Percentiles rank a stretch among this genome's conserved stretches.
These are phyloP conservation scores for Saccharomycopsis sp. DNA, from an alignment of 805 yeast species.

Conservation along the genomic window DNA sequence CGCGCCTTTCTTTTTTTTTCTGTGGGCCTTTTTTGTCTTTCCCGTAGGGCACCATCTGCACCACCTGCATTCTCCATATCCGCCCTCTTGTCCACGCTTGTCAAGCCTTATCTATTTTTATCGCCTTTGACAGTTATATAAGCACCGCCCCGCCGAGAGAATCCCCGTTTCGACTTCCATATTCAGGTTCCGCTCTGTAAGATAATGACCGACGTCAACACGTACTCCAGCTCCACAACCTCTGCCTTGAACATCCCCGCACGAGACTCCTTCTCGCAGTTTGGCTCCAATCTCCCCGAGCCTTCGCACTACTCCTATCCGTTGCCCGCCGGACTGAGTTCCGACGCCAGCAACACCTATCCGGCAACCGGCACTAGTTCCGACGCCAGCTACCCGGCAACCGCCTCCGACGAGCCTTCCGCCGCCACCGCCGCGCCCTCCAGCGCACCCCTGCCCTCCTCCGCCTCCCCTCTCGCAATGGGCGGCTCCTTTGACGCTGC, in stretches of 20 bases:
- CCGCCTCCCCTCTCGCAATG: constrained; percentile 3
- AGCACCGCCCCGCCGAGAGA: neutral
- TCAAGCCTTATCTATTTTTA: neutral
- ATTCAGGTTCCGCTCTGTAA: constrained; percentile 14
- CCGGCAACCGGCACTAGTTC: neutral
- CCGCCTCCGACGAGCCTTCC: neutral
- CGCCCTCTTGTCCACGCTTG: neutral
- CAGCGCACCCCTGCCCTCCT: neutral
- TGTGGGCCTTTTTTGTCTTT: neutral
- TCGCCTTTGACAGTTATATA: neutral
- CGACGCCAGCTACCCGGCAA: neutral
- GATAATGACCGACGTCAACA: constrained; percentile 21
- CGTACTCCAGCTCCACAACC: constrained; percentile 20
- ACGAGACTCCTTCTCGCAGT: constrained; percentile 5
- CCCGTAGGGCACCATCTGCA: neutral
- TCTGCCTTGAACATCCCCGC: constrained; percentile 12
- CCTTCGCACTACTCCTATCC: constrained; percentile 3
- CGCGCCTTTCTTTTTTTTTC: neutral
- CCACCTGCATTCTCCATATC: neutral
- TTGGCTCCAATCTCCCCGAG: constrained; percentile 7
- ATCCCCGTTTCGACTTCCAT: neutral
- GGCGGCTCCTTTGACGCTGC: neutral
- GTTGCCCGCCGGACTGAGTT: neutral
- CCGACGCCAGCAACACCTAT: neutral
- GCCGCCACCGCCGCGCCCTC: neutral